Conservation (phyloP, 106 monocot genomes). For the Iris macrosiphon region DNA sequence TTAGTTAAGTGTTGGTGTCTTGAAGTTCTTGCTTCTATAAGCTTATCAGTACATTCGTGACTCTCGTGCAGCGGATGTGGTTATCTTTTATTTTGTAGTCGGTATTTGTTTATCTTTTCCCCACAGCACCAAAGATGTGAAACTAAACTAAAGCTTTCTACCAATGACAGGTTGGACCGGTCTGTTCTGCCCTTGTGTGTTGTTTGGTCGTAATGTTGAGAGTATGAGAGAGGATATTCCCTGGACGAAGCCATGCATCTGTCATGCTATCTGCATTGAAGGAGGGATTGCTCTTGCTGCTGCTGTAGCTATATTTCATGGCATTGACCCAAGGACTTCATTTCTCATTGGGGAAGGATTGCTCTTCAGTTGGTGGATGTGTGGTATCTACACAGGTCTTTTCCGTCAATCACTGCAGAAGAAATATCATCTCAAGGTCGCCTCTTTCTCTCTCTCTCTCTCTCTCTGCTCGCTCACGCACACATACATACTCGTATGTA, state of each 20-base stretch:
- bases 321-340: conserved; percentile 66
- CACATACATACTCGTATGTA: no score
- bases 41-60: no score
- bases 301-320: conserved; percentile 68
- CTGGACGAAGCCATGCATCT: conserved; percentile 59
- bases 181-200: conserved; percentile 80
- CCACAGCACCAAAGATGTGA: no score
- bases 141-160: no score
- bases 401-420: conserved; percentile 71
- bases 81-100: no score
- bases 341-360: conserved; percentile 82
- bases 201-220: conserved; percentile 84
- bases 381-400: conserved; percentile 81
- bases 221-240: conserved; percentile 57
- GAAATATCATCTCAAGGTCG: conserved; percentile 92
- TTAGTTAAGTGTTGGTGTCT: no score
- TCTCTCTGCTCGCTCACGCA: no score
- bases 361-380: conserved; percentile 88
- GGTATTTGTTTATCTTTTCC: no score
- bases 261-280: conserved; percentile 79
- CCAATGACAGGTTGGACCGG: conserved; percentile 81
- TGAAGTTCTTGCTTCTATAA: no score
- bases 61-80: no score
- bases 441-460: not conserved
- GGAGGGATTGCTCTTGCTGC: conserved; percentile 73